Conservation (phyloP, 768 basidiomycete species). For the Hysterangium stoloniferum region DNA sequence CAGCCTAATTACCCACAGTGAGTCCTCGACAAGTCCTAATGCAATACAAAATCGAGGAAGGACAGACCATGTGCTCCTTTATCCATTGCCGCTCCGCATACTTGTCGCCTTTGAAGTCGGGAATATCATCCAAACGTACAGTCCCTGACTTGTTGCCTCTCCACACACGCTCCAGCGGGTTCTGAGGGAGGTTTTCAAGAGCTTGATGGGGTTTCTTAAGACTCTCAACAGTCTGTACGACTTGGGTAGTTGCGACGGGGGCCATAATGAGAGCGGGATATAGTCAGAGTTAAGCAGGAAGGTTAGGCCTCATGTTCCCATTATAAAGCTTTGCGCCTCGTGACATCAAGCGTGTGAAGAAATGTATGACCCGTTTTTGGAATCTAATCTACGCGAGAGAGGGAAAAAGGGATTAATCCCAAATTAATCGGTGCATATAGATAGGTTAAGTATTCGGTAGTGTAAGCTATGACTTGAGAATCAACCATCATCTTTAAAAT, state of each 20-base stretch:
- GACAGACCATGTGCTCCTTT: constrained; percentile 7
- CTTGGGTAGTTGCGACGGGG: not conserved
- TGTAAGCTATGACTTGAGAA: too few species aligned
- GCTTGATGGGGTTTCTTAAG: not conserved
- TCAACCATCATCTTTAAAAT: too few species aligned
- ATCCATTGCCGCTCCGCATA: constrained; percentile 8
- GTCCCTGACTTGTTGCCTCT: not conserved
- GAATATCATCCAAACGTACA: not conserved
- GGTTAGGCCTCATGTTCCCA: too few species aligned
- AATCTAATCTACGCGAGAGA: too few species aligned
- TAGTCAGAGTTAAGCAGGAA: too few species aligned
- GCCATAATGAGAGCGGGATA: too few species aligned
- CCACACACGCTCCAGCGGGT: constrained; percentile 1
- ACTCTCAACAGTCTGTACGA: not conserved
- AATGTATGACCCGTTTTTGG: too few species aligned
- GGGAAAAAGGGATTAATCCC: too few species aligned
- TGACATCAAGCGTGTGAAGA: too few species aligned
- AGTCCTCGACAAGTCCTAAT: not conserved
- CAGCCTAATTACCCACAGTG: not conserved
- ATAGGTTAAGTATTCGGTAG: too few species aligned
- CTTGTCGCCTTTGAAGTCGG: constrained; percentile 9
- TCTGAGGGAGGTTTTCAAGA: not conserved
- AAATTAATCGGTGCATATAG: too few species aligned
- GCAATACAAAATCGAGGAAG: not conserved
- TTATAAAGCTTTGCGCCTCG: too few species aligned